These are phyloP conservation scores for Endoconidiophora polonica DNA, from an alignment of 2,329 filamentous ascomycete genomes.

Conservation along the genomic window DNA sequence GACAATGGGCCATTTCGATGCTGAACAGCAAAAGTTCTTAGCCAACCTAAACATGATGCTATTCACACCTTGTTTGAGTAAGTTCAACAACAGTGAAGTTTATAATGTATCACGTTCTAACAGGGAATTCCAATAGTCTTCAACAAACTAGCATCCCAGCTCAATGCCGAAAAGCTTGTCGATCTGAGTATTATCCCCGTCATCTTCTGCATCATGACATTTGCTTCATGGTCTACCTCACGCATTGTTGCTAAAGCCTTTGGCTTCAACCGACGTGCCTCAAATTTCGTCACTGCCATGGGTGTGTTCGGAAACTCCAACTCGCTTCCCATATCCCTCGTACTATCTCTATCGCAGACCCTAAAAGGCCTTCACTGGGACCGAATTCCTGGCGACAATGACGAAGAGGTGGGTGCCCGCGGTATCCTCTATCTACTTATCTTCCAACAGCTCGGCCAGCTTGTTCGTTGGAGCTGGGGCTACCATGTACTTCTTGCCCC, in stretches of 20 bases:
- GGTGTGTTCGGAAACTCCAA: conserved; percentile 96
- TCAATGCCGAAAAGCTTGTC: conserved; percentile 75
- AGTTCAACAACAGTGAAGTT: conserved; percentile 19
- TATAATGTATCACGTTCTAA: conserved; percentile 14
- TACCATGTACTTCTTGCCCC: conserved; percentile 90
- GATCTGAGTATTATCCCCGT: conserved; percentile 90
- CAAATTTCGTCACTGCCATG: conserved; percentile 96
- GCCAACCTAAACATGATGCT: conserved; percentile 92
- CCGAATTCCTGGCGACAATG: conserved; percentile 77
- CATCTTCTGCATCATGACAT: conserved; percentile 78
- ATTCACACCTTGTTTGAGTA: conserved; percentile 93
- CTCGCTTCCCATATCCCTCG: conserved; percentile 88
- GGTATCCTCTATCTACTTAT: conserved; percentile 92
- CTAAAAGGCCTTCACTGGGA: conserved; percentile 88
- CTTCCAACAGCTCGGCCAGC: conserved; percentile 91
- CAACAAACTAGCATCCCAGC: conserved; percentile 86
- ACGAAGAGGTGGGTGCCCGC: conserved; percentile 82
- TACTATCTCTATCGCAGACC: conserved; percentile 85
- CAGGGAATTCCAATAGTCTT: conserved; percentile 42
- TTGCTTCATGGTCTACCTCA: conserved; percentile 70
- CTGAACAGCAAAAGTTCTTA: conserved; percentile 88
- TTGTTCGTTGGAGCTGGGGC: conserved; percentile 95
- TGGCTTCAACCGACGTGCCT: conserved; percentile 65
- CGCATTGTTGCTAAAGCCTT: conserved; percentile 55
- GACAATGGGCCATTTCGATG: conserved; percentile 79